These are phyloP conservation scores for Megacollybia marginata DNA, from an alignment of 768 basidiomycete genomes.

Conservation along the genomic window DNA sequence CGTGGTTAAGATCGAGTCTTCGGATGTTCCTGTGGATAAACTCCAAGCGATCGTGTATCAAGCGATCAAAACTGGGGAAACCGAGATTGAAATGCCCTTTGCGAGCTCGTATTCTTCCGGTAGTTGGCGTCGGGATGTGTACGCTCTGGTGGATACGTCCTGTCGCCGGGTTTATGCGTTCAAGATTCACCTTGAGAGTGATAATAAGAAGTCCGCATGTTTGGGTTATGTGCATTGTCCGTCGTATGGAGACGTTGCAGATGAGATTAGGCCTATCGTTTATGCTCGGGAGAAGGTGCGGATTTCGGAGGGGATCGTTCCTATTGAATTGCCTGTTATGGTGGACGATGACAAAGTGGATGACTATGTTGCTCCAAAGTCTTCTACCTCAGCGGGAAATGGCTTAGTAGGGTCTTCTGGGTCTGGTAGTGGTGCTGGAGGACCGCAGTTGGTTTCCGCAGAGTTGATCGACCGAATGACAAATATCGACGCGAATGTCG, in stretches of 20 bases:
- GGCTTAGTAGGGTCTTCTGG: too few species aligned
- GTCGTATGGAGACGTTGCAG: conserved; percentile 21
- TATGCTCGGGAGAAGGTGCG: conserved; percentile 26
- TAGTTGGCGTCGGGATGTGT: conserved; percentile 29
- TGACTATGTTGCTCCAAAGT: conserved; percentile 11
- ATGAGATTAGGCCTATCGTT: conserved; percentile 22
- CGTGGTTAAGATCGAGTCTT: conserved; percentile 11
- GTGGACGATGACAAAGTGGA: conserved; percentile 26
- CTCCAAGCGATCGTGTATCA: conserved; percentile 26
- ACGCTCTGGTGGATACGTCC: conserved; percentile 30
- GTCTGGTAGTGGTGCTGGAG: too few species aligned
- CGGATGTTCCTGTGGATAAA: conserved; percentile 15
- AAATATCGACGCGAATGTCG: too few species aligned
- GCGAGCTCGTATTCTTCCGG: conserved; percentile 12
- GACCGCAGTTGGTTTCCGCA: too few species aligned
- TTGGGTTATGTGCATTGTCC: conserved; percentile 31
- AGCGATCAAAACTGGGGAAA: conserved; percentile 29
- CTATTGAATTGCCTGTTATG: conserved; percentile 10
- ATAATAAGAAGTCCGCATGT: conserved; percentile 22
- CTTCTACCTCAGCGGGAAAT: too few species aligned
- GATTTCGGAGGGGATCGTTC: conserved; percentile 18
- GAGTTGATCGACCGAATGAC: too few species aligned
- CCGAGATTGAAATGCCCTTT: conserved; percentile 27
- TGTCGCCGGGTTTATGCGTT: conserved; percentile 32
- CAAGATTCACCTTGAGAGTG: conserved; percentile 28